These are phyloP conservation scores for Thielaviopsis ethacetica DNA, from an alignment of 2,329 filamentous ascomycete species.

Conservation along the genomic window DNA sequence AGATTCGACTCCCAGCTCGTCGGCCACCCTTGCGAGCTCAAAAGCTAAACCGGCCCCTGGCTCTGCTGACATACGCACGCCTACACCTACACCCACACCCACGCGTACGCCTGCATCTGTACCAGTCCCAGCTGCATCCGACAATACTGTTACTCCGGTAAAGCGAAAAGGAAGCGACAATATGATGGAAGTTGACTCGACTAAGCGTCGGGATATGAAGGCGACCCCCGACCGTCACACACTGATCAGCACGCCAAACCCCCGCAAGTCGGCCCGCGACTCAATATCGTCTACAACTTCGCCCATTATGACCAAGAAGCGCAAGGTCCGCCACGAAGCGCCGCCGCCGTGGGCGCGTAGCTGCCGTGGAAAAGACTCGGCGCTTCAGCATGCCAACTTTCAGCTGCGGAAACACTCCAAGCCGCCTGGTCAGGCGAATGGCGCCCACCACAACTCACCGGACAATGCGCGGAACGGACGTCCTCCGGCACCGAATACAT, in stretches of 20 bases:
- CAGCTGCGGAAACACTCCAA: slow-evolving; percentile 25
- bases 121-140: background rate
- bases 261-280: slow-evolving; percentile 8
- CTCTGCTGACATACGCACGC: background rate
- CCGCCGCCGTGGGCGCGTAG: slow-evolving; percentile 34
- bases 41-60: background rate
- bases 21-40: background rate
- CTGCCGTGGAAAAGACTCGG: slow-evolving; percentile 20
- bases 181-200: slow-evolving; percentile 10
- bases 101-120: background rate
- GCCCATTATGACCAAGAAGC: slow-evolving; percentile 24
- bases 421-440: slow-evolving; percentile 24
- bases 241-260: background rate
- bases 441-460: slow-evolving; percentile 28
- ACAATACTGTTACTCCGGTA: slow-evolving; percentile 23
- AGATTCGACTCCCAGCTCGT: background rate
- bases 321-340: slow-evolving; percentile 19
- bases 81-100: background rate
- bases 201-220: slow-evolving; percentile 7
- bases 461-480: slow-evolving; percentile 23
- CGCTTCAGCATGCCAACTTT: slow-evolving; percentile 28
- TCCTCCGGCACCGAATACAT: slow-evolving; percentile 13
- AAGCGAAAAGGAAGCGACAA: slow-evolving; percentile 34
- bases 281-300: background rate
- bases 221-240: slow-evolving; percentile 2